These are phyloP conservation scores for Naganishia friedmannii DNA, from an alignment of 768 basidiomycete genomes.

Conservation along the genomic window DNA sequence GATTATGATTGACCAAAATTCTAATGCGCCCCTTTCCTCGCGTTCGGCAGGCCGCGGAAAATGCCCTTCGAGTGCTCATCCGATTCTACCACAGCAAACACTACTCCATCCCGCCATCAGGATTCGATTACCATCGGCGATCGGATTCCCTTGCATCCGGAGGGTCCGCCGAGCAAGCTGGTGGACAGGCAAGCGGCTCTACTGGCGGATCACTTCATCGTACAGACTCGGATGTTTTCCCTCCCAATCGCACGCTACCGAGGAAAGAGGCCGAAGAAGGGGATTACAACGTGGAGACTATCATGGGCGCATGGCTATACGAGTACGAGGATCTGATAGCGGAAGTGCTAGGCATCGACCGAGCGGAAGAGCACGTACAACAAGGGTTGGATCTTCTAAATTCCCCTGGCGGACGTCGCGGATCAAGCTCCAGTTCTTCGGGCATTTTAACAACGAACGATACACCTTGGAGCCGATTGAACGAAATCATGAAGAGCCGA, in stretches of 20 bases:
- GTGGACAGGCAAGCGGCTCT: slow-evolving; percentile 31
- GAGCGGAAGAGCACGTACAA: slow-evolving; percentile 47
- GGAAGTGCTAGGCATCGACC: slow-evolving; percentile 53
- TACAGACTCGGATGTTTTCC: slow-evolving; percentile 84
- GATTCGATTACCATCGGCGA: slow-evolving; percentile 56
- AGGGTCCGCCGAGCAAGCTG: slow-evolving; percentile 31
- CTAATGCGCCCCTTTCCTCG: not conserved
- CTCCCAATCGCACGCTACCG: slow-evolving; percentile 76
- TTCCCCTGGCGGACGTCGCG: slow-evolving; percentile 17
- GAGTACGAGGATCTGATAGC: slow-evolving; percentile 90
- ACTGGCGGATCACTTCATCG: slow-evolving; percentile 25
- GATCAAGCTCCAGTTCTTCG: slow-evolving; percentile 4
- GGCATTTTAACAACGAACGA: slow-evolving; percentile 41
- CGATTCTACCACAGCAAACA: slow-evolving; percentile 89
- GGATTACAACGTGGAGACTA: slow-evolving; percentile 84
- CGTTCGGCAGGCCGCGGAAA: slow-evolving; percentile 75
- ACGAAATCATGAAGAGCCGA: slow-evolving; percentile 67
- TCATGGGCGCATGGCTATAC: slow-evolving; percentile 79
- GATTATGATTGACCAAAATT: not conserved
- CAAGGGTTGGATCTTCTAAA: slow-evolving; percentile 31
- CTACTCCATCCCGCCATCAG: slow-evolving; percentile 70
- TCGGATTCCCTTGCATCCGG: slow-evolving; percentile 48
- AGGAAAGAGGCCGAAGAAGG: slow-evolving; percentile 67
- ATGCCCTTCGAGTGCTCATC: slow-evolving; percentile 85
- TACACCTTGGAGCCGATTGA: slow-evolving; percentile 76